These are phyloP conservation scores for Salix koriyanagi DNA, from an alignment of 345 rosid genomes.

Conservation along the genomic window DNA sequence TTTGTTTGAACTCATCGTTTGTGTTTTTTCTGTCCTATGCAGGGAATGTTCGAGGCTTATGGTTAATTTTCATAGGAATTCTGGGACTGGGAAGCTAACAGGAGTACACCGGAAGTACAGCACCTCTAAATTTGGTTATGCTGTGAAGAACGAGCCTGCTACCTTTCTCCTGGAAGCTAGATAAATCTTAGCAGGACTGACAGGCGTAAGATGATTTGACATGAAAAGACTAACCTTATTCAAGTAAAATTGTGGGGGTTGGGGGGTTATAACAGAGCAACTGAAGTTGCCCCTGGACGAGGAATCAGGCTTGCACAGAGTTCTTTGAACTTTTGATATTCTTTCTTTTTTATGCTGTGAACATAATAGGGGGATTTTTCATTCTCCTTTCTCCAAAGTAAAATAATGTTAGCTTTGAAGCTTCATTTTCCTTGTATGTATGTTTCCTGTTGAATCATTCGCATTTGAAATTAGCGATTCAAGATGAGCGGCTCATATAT, in stretches of 20 bases:
- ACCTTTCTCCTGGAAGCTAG: conserved; percentile 39
- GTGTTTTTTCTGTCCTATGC: background rate
- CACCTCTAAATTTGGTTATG: conserved; percentile 72
- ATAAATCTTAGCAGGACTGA: conserved; percentile 13
- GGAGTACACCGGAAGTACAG: conserved; percentile 79
- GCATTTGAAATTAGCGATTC: no score
- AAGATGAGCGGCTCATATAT: no score
- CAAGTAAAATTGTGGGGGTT: background rate
- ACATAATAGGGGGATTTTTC: no score
- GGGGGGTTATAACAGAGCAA: conserved; percentile 33
- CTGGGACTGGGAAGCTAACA: conserved; percentile 74
- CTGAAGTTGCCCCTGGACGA: conserved; percentile 44
- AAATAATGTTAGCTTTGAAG: no score
- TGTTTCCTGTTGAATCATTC: no score
- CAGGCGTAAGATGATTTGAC: background rate
- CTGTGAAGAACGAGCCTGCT: conserved; percentile 64
- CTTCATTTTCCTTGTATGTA: no score
- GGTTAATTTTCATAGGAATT: conserved; percentile 68
- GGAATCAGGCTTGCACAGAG: background rate
- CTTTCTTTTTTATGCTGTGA: no score
- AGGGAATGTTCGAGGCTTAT: conserved; percentile 87
- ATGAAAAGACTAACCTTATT: conserved; percentile 5
- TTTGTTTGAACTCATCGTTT: background rate
- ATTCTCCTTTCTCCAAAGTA: no score
- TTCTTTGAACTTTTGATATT: background rate